Evolutionary conservation across 1,284 basidiomycete genomes (phyloP).

Genomic region (Coniophora puteana): DNA sequence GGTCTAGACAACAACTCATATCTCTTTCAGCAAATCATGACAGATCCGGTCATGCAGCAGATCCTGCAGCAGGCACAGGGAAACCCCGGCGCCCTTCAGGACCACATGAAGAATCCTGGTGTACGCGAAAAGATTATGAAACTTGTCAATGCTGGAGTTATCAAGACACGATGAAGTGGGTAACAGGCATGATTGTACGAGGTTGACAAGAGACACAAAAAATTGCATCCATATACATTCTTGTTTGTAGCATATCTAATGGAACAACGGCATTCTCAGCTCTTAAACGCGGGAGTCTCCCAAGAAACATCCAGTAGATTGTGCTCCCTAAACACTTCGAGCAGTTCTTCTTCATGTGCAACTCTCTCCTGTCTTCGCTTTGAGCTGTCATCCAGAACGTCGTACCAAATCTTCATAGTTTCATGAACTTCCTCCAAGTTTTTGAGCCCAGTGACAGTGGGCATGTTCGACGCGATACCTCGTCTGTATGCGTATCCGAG

Average conservation of each 20-base stretch:
- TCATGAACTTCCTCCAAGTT: constrained; percentile 71
- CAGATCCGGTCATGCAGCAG: constrained; percentile 87
- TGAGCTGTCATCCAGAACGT: constrained; percentile 39
- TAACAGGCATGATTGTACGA: constrained; percentile 16
- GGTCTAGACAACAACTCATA: constrained; percentile 7
- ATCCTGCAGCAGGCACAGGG: constrained; percentile 94
- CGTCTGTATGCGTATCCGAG: constrained; percentile 68
- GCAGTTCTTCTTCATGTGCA: constrained; percentile 45
- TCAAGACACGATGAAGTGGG: constrained; percentile 60
- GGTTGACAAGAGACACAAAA: no score
- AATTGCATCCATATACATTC: constrained; percentile 3
- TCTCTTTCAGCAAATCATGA: constrained; percentile 66
- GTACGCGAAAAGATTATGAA: constrained; percentile 88
- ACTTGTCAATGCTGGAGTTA: constrained; percentile 91
- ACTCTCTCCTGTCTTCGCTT: constrained; percentile 36
- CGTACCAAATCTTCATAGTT: constrained; percentile 64
- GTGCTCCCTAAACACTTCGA: constrained; percentile 42
- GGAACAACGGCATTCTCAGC: neutral
- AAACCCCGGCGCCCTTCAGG: constrained; percentile 87
- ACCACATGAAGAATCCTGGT: constrained; percentile 95
- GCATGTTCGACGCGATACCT: constrained; percentile 45
- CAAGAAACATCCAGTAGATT: constrained; percentile 63
- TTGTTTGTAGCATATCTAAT: neutral
- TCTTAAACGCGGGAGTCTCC: constrained; percentile 44
- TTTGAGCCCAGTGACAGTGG: constrained; percentile 77